Evolutionary conservation across 306 rosid species (phyloP), one percentile per base, ranked within the genome.

Genomic region (Phaseolus lunatus): DNA sequence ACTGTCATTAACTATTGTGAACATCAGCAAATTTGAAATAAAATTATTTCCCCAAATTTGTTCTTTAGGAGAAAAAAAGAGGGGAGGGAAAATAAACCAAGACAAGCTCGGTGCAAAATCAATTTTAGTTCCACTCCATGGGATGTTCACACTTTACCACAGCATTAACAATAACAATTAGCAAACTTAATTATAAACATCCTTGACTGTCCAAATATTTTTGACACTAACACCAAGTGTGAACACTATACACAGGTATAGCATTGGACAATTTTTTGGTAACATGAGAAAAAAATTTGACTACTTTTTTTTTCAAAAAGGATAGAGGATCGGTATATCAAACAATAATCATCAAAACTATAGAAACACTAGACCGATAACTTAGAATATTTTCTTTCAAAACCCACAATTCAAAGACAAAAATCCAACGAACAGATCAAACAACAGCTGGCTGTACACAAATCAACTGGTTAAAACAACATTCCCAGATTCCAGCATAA

Each of bases 391-490:
- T 59, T 11, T 29, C 52, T 45, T 20, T 2, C 71, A 39, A 74
- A 75, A 48, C 16, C 67, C 29, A 54, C 63, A 39, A 35, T 8
- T 37, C 44, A 4, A 31, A 4, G n/a, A 35, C 43, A n/a, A 43
- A 61, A 70, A 79, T 41, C 59, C 37, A 75, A 67, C 63, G 26
- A 43, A 1, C 69, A 67, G 48, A 70, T 65, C 23, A 75, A 58
- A 61, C 39, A 20, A 57, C 6, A 8, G 44, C 23, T 24, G 18
- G 0, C 50, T 16, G 39, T 20, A 12, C n/a, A 63, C 65, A 75
- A n/a, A 52, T 45, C 50, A 78, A 47, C 22, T 6, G 6, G 48
- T 24, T 52, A 52, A 39, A 83, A 29, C 14, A 52, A 22, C 5
- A 48, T 9, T 23, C 48, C 58, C 41, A 44, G 18, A 33, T 20